Evolutionary conservation across 192 early-diverging fungal species (phyloP).

Genomic region (Mortierella alpina): DNA sequence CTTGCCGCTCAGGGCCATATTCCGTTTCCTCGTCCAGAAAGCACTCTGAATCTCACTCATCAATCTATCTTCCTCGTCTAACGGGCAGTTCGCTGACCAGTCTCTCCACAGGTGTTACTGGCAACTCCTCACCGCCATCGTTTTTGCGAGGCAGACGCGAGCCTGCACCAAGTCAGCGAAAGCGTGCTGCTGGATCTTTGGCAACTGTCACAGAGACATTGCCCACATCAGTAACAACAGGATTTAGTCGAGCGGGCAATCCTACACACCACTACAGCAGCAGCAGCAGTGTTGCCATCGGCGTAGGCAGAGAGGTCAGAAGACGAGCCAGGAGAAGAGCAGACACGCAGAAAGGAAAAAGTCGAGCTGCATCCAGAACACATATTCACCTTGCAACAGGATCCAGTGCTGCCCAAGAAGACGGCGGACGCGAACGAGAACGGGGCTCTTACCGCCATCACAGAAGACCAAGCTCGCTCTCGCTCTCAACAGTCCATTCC

Average conservation of each 20-base stretch:
- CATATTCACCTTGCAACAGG: too few species aligned
- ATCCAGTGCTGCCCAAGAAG: too few species aligned
- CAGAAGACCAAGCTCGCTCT: constrained; percentile 12
- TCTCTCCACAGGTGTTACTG: background rate
- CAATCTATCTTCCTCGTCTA: constrained; percentile 9
- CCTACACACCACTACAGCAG: too few species aligned
- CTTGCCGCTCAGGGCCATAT: constrained; percentile 1
- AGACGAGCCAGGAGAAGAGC: too few species aligned
- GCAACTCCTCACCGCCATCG: background rate
- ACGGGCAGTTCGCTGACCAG: background rate
- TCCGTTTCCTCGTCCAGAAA: background rate
- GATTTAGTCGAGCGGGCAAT: too few species aligned
- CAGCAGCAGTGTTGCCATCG: background rate
- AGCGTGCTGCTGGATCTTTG: too few species aligned
- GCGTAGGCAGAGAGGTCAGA: background rate
- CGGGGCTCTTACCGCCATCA: background rate
- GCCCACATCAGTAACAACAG: too few species aligned
- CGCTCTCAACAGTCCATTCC: constrained; percentile 20
- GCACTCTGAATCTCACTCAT: background rate
- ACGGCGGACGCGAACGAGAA: background rate
- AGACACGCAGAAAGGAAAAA: constrained; percentile 2
- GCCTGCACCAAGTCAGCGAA: too few species aligned
- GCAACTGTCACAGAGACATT: too few species aligned
- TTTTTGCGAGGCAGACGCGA: too few species aligned
- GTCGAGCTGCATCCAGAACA: constrained; percentile 6